phyloP scores from a whole-genome alignment of 305 asterid species.

The Rubia occidens region DNA sequence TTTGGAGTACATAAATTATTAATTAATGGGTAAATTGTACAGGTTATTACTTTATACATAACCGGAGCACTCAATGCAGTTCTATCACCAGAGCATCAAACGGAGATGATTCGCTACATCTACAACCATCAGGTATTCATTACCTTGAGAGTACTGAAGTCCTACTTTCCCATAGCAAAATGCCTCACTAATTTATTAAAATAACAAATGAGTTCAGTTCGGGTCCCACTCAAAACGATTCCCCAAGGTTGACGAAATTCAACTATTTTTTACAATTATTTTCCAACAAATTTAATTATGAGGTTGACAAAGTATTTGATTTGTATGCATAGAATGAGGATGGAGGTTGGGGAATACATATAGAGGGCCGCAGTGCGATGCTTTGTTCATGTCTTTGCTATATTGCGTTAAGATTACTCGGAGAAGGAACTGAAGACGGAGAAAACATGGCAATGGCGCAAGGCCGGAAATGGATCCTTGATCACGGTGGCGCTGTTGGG shows the following conservation, averaged over 20 bases:
- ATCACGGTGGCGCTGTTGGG: conserved; percentile 44
- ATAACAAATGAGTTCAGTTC: too few species aligned
- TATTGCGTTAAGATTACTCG: conserved; percentile 32
- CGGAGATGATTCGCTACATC: conserved; percentile 51
- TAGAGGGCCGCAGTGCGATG: conserved; percentile 43
- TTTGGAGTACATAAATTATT: neutral
- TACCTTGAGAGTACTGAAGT: too few species aligned
- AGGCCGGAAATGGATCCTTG: conserved; percentile 49
- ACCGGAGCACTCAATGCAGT: conserved; percentile 50
- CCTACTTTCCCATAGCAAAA: too few species aligned
- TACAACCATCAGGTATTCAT: conserved; percentile 58
- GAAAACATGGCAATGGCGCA: conserved; percentile 26
- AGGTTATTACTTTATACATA: conserved; percentile 53
- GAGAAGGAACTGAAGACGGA: conserved; percentile 34
- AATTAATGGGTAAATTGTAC: neutral
- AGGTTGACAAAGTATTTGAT: too few species aligned
- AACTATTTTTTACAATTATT: too few species aligned
- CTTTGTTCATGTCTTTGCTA: conserved; percentile 38
- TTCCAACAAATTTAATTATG: too few species aligned
- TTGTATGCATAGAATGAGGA: conserved; percentile 35
- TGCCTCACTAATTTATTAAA: too few species aligned
- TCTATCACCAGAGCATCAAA: conserved; percentile 45
- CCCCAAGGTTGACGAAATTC: too few species aligned
- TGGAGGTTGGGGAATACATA: conserved; percentile 53
- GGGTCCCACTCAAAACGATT: too few species aligned